Evolutionary conservation across 2,329 filamentous ascomycete species (phyloP), one percentile per base, ranked within the genome.

Genomic region (Drechslera avenae): DNA sequence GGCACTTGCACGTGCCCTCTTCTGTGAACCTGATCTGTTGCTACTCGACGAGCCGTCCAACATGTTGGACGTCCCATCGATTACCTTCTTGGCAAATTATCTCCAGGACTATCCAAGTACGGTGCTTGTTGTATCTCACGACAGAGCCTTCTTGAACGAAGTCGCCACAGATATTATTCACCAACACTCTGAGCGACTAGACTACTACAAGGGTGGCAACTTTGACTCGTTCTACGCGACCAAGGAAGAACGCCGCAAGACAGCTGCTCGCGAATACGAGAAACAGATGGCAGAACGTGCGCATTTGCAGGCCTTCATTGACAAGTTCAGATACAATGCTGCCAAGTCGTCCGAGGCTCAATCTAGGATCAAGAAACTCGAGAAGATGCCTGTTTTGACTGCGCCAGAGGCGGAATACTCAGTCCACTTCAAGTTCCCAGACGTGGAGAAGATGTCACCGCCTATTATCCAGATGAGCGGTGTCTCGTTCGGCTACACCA

Each of bases 31-130:
- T 35, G 94, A 99, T 76, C 81, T 99, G 44, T 79, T 99, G 52
- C 83, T 99, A 73, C 91, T 99, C 64, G 94, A 99, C 80, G 94
- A 99, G 86, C 94, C 94, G 78, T 97, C 93, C 48, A 97, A 97
- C 86, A 97, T 97, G 93, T 91, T 99, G 90, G 94, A 97, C 77
- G 94, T 99, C 50, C 94, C 94, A n/a, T 97, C 94, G 18, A 97
- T 99, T 71, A 95, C 94, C 49, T 99, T 97, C 84, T 83, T 99
- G 73, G 89, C 93, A 39, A 93, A 92, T 69, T 99, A 99, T 72
- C 87, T 99, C 7, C 92, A 97, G 74, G 81, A 81, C 40, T 99
- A 99, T 71, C 93, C 93, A 32, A 96, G 91, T 75, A 97, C 94
- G 2, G 86, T 99, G 21, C 82, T 99, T 12, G 93, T 99, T 46